Conservation (phyloP, 2,329 filamentous ascomycete genomes). For the Cryphonectria nitschkei region DNA sequence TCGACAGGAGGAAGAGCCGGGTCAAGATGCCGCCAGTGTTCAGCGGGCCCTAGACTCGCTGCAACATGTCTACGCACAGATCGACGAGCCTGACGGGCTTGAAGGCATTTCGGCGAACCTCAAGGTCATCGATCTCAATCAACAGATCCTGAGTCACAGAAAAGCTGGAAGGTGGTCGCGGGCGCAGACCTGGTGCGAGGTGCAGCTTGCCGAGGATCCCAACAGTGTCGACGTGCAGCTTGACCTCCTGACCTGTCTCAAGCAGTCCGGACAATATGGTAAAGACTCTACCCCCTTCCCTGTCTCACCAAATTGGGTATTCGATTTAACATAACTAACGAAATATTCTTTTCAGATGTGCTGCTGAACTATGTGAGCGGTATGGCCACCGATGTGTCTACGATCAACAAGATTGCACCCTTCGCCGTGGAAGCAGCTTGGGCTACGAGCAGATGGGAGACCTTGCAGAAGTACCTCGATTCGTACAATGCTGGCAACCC, state of each 20-base stretch:
- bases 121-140: constrained; percentile 84
- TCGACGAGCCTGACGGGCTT: constrained; percentile 95
- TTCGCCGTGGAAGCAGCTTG: constrained; percentile 92
- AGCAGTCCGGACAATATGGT: constrained; percentile 96
- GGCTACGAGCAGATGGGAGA: constrained; percentile 82
- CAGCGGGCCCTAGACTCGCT: constrained; percentile 74
- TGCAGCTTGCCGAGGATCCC: constrained; percentile 80
- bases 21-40: constrained; percentile 54
- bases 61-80: constrained; percentile 94
- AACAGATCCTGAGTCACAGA: constrained; percentile 89
- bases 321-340: constrained; percentile 3
- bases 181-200: constrained; percentile 97
- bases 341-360: constrained; percentile 60
- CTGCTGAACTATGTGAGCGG: constrained; percentile 85
- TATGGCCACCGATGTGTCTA: constrained; percentile 60
- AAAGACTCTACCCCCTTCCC: constrained; percentile 40
- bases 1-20: constrained; percentile 59
- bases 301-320: background rate
- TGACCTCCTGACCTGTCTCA: constrained; percentile 84
- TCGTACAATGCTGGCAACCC: constrained; percentile 54
- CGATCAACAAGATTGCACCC: constrained; percentile 69
- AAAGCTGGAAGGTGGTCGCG: constrained; percentile 94
- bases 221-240: constrained; percentile 77
- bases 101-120: constrained; percentile 91
- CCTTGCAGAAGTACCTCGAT: constrained; percentile 68